Percentiles rank a stretch among this genome's conserved stretches.
These are phyloP conservation scores for Alnus rubra DNA, from an alignment of 306 rosid genomes.

Conservation along the genomic window DNA sequence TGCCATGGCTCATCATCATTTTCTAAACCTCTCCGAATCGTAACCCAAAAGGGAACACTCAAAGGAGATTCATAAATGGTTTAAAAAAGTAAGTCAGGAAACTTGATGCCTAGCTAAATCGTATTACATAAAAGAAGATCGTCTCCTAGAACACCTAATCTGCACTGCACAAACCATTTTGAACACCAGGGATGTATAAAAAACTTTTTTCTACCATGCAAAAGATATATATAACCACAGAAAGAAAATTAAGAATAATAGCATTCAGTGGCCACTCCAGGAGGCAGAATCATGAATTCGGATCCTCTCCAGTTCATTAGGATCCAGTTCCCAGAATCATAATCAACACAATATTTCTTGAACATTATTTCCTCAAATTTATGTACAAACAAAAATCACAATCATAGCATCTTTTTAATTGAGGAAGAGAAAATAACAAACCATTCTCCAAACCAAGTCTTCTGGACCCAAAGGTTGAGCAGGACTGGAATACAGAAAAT, in stretches of 20 bases:
- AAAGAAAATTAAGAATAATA: background rate
- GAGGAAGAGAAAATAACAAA: conserved; percentile 37
- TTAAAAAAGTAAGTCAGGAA: background rate
- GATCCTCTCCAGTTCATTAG: too few relatives aligned
- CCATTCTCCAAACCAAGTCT: conserved; percentile 98
- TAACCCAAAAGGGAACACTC: background rate
- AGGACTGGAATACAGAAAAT: conserved; percentile 84
- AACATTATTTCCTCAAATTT: background rate
- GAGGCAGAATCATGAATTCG: background rate
- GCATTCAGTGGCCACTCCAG: background rate
- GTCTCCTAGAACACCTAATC: background rate
- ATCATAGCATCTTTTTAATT: background rate
- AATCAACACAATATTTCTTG: background rate
- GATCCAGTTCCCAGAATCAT: background rate
- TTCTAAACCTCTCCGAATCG: background rate
- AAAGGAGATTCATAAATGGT: background rate
- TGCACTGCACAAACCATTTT: background rate
- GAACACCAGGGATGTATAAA: background rate
- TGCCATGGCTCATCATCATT: background rate
- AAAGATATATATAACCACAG: background rate
- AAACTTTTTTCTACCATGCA: background rate
- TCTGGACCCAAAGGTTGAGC: conserved; percentile 96
- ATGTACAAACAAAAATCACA: background rate
- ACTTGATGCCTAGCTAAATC: background rate
- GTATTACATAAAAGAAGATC: background rate